Percentiles rank a stretch among this genome's conserved stretches.
These are phyloP conservation scores for Mycena sp. DNA, from an alignment of 1,284 basidiomycete species.

Conservation along the genomic window DNA sequence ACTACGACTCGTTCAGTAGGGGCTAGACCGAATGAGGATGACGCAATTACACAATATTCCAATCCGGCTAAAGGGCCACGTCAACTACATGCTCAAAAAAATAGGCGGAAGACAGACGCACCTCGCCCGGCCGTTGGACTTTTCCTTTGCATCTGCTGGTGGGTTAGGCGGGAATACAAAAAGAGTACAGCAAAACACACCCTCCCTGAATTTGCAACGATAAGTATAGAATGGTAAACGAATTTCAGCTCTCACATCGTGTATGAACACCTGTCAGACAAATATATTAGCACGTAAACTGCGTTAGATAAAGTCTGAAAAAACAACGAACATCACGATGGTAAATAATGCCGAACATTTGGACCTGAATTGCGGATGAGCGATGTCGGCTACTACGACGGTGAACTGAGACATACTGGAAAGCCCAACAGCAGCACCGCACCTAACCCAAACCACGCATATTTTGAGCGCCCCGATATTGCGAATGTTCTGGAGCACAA, in stretches of 20 bases:
- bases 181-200: background rate
- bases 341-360: constrained; percentile 21
- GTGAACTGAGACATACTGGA: constrained; percentile 3
- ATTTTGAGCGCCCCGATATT: constrained; percentile 14
- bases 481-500: constrained; percentile 10
- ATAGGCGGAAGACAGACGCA: background rate
- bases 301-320: background rate
- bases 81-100: too few relatives aligned
- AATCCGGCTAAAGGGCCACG: constrained; percentile 12
- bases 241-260: background rate
- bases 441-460: constrained; percentile 6
- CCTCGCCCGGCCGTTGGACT: constrained; percentile 2
- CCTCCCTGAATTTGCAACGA: background rate
- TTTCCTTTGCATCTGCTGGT: constrained; percentile 14
- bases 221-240: background rate
- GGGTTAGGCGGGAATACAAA: background rate
- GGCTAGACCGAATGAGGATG: background rate
- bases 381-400: too few relatives aligned
- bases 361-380: background rate
- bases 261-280: background rate
- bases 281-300: background rate
- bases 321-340: constrained; percentile 7
- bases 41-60: constrained; percentile 18
- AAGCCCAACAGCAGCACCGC: constrained; percentile 1
- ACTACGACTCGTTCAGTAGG: background rate